A percentile compares a stretch with the other conserved stretches of the same genome.
phyloP scores from a whole-genome alignment of 768 basidiomycete genomes.

The Podaxis rugospora region DNA sequence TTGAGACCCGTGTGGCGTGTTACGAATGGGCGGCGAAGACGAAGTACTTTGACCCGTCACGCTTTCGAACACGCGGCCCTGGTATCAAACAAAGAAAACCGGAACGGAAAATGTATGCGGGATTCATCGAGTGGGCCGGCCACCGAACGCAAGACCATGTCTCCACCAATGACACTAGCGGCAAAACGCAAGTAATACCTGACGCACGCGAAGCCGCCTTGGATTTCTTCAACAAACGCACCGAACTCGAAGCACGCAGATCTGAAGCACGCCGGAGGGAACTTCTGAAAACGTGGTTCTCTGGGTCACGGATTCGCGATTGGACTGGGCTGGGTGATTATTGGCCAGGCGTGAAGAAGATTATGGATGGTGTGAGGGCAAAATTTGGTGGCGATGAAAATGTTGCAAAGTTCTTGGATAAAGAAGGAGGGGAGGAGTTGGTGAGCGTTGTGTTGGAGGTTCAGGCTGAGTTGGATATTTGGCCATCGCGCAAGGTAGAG shows the following conservation, averaged over 20 bases:
- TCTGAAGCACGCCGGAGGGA: slow-evolving; percentile 23
- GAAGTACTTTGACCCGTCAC: slow-evolving; percentile 44
- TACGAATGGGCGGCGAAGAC: slow-evolving; percentile 58
- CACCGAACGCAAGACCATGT: slow-evolving; percentile 2
- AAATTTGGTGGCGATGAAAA: slow-evolving; percentile 44
- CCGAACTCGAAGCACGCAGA: slow-evolving; percentile 37
- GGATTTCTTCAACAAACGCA: slow-evolving; percentile 45
- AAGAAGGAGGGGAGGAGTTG: slow-evolving; percentile 34
- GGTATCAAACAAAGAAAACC: slow-evolving; percentile 39
- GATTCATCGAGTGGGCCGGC: slow-evolving; percentile 50
- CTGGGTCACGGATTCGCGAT: slow-evolving; percentile 45
- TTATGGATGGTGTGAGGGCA: slow-evolving; percentile 48
- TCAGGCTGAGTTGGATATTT: slow-evolving; percentile 26
- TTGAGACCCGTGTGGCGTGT: slow-evolving; percentile 44
- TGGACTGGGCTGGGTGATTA: slow-evolving; percentile 44
- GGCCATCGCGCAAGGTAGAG: neutral
- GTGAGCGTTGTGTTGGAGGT: slow-evolving; percentile 33
- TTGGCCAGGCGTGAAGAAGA: slow-evolving; percentile 42
- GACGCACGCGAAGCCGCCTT: slow-evolving; percentile 41
- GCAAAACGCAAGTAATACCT: slow-evolving; percentile 10
- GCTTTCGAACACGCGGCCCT: slow-evolving; percentile 30
- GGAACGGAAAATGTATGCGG: slow-evolving; percentile 53
- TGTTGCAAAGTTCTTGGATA: slow-evolving; percentile 32
- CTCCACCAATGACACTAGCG: neutral
- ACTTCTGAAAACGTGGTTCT: slow-evolving; percentile 41